phyloP scores from a whole-genome alignment of 2,329 filamentous ascomycete species.

The Sporothrix pseudoabietina region DNA sequence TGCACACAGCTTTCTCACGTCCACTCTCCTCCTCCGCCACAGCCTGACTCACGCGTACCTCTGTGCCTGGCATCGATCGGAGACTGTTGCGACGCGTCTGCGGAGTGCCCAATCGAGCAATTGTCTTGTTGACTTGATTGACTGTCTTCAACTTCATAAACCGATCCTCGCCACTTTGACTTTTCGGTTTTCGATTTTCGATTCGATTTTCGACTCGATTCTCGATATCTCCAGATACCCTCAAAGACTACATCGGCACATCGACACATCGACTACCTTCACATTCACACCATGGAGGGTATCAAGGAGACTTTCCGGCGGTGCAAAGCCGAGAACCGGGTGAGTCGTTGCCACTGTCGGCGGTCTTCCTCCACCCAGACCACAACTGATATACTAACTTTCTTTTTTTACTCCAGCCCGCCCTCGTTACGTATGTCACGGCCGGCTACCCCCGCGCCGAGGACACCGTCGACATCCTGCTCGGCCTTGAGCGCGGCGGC shows the following conservation, averaged over 20 bases:
- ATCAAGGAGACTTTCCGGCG: constrained; percentile 62
- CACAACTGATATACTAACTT: background rate
- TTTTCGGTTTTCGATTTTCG: background rate
- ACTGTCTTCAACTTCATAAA: background rate
- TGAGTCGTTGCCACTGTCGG: constrained; percentile 38
- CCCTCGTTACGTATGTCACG: constrained; percentile 94
- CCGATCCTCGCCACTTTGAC: background rate
- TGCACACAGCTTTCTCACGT: background rate
- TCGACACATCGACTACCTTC: background rate
- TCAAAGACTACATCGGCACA: background rate
- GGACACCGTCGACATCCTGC: constrained; percentile 78
- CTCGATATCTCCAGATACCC: constrained; percentile 12
- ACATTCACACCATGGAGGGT: constrained; percentile 52
- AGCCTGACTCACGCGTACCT: background rate
- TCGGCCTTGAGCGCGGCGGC: constrained; percentile 90
- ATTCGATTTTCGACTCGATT: background rate
- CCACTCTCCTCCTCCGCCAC: background rate
- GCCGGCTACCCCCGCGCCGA: constrained; percentile 85
- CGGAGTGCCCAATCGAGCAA: constrained; percentile 22
- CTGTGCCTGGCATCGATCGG: background rate
- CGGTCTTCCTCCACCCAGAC: too few species aligned
- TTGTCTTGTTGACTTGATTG: background rate
- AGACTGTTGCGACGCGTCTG: background rate
- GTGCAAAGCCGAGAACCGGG: constrained; percentile 62
- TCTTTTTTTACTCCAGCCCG: constrained; percentile 55